These are phyloP conservation scores for Sequoia sempervirens DNA, from an alignment of 75 land plant genomes.

Conservation along the genomic window DNA sequence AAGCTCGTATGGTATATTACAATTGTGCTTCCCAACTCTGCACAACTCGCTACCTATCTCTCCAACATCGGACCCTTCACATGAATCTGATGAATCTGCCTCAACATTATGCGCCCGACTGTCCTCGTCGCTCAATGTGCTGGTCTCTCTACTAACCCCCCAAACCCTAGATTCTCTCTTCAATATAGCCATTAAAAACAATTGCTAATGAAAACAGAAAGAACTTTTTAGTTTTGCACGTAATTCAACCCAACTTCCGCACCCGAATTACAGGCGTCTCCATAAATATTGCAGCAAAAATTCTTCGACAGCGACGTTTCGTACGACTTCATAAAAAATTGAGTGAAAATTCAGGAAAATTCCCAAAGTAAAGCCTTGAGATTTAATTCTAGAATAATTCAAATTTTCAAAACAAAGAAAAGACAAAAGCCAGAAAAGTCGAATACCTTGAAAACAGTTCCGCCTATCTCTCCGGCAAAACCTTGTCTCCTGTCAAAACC, in stretches of 20 bases:
- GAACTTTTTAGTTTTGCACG: neutral
- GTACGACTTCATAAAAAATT: neutral
- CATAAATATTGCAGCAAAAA: neutral
- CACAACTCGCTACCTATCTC: constrained; percentile 72
- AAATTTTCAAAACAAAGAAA: neutral
- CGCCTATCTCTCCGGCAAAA: constrained; percentile 1
- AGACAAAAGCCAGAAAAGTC: neutral
- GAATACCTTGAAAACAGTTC: neutral
- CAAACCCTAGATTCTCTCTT: constrained; percentile 34
- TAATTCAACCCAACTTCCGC: neutral
- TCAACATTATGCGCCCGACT: constrained; percentile 38
- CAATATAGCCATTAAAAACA: constrained; percentile 40
- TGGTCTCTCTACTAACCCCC: constrained; percentile 22
- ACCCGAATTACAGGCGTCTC: neutral
- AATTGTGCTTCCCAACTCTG: constrained; percentile 67
- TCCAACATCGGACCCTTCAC: constrained; percentile 42
- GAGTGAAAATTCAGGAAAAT: neutral
- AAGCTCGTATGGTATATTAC: constrained; percentile 63
- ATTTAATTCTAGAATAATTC: neutral
- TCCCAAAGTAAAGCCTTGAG: neutral
- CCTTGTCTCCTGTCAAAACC: neutral
- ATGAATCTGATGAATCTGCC: constrained; percentile 52
- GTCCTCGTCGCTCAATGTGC: constrained; percentile 8
- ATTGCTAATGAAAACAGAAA: neutral
- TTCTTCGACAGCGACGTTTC: neutral